Base-by-base conservation (phyloP, 108 stramenopile species). In the Thalassiosira profunda region DNA sequence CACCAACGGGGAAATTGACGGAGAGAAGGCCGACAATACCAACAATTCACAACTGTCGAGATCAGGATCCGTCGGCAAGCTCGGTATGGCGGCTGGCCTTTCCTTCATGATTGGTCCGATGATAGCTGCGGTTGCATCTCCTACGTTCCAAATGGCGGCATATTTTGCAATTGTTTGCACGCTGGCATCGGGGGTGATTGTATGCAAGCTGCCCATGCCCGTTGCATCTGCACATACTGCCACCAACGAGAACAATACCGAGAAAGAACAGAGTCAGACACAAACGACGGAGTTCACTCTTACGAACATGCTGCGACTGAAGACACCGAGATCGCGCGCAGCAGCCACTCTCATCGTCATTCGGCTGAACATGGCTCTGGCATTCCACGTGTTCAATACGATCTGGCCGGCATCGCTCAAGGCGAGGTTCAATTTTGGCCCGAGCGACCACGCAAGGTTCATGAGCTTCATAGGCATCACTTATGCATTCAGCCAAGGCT, bases 51-150 rank as follows among this genome's bases (percentile, higher is more conserved):
- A 47, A 24, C 21, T 36, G n/a, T 55, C 63, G 3, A 59, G 86
- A 38, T 89, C 88, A 3, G 83, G 83, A 5, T 70, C 74, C 10
- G 85, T 86, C 2, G 94, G 94, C 5, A 86, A 73, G 42, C 58
- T 96, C 18, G 94, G 94, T 0, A 96, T 93, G 94, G 67, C 82
- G 1, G 86, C 70, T n/a, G 94, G 94, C 5, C 61, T 92, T 34
- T 82, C 88, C 12, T 90, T 94, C 49, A 94, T 94, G 93, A 53
- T 83, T 30, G 93, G 93, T 9, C 93, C 93, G 3, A 57, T 90
- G 54, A 49, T 75, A 9, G 58, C 74, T 24, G 74, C 74, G 7
- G 35, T 80, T 0, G 67, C 79, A 9, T 67, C 67, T 1, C 40
- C 84, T 2, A 79, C 75, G 10, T 90, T 86, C 60, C 46, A 83